Base-by-base conservation (phyloP, 2,329 filamentous ascomycete genomes). In the Ophiocordyceps sinensis region DNA sequence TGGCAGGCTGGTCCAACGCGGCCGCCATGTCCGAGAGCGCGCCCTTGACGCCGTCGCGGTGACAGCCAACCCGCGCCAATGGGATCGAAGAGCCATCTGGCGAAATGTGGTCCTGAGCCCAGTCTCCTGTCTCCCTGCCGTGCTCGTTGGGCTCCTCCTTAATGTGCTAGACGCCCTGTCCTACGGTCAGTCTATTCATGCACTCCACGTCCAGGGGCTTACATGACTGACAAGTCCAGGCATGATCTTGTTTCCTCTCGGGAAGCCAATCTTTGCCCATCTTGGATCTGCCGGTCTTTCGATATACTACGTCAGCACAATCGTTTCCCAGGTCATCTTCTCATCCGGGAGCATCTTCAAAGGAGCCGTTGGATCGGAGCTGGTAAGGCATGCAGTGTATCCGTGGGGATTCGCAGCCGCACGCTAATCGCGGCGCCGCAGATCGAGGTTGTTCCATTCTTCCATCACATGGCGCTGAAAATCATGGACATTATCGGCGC, bases 361-460 rank as follows among this genome's bases (percentile, higher is more conserved):
- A 49, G 89, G 91, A 14, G 87, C 85, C 4, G 79, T 98, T 44
- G 91, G 91, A 5, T 96, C 91, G 3, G 91, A 98, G 60, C 80
- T 98, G 79, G 77, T 81, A 63, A 49, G 71, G 60, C 11, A 30
- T 15, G 13, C 29, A 21, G 36, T 3, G 26, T 17, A n/a, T 6
- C 10, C 5, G 11, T 28, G 23, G 10, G 19, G 11, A 14, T 35
- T 14, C 17, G n/a, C n/a, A 15, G 14, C 10, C 23, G 32, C 9
- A 6, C n/a, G 35, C 35, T 28, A 23, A 15, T 9, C 32, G 15
- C 12, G 5, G 21, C 4, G 21, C 14, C 19, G 11, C 46, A 82
- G 76, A 98, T 96, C 49, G 91, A 98, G 63, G 89, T 96, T 1
- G 89, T 98, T 1, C 91, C 89, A 0, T 98, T 98, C 64, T 96